Evolutionary conservation across 2,329 filamentous ascomycete species (phyloP), one percentile per base, ranked within the genome.

Genomic region (Hymenoscyphus salicellus): DNA sequence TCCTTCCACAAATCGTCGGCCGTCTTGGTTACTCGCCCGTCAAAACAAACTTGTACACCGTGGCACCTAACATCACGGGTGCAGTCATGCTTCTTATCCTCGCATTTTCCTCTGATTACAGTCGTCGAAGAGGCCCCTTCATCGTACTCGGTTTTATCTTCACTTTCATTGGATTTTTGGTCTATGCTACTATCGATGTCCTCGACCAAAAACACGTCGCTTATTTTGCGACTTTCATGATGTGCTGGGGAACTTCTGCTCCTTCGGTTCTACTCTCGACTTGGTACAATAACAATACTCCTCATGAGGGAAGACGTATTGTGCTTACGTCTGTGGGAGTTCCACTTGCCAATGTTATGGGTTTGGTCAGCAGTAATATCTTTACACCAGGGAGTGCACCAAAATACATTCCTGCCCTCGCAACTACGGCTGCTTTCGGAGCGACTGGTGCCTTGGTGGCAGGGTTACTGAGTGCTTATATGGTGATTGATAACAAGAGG

Each of bases 1-100:
- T 85, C 73, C 73, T 86, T 63, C 83, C 84, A 0, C 83, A 85
- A 70, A 86, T 86, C 69, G 79, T 85, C 20, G 74, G 77, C 65
- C 77, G 82, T 3, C 75, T 86, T 1, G 79, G 80, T 3, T 82
- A 80, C 68, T 76, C 77, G 49, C 78, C 79, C 2, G 77, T 86
- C 69, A 83, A 82, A 74, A 93, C 90, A 0, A 94, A 95, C 71
- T 81, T 94, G 0, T 93, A 91, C 77, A 93, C 91, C 0, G 90
- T 94, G 0, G 91, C 91, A 0, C 91, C 91, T 1, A 94, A 93
- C 71, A 83, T 92, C 56, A 86, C 85, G 0, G 91, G 91, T 1
- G 89, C 90, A 0, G 83, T 84, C 0, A 88, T 92, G 82, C 80
- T 93, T 2, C 79, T 94, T 0, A 77, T 93, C 16, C 80, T 93